Evolutionary conservation across 495 filamentous ascomycete genomes (phyloP).

Genomic region (Clavariopsis aquatica): DNA sequence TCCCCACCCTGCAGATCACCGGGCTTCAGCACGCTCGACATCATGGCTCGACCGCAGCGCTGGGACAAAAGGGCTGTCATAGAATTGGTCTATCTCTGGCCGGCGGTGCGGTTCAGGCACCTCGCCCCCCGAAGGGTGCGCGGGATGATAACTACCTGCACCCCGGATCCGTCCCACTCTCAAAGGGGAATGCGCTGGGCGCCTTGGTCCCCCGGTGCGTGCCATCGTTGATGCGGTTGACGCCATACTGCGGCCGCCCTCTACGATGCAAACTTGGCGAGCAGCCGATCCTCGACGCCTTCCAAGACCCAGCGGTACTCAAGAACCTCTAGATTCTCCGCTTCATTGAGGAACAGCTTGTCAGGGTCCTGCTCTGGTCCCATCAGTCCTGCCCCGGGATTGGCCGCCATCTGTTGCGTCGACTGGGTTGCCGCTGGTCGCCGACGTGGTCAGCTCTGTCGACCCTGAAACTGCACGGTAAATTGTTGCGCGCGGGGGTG

Average conservation of each 20-base stretch:
- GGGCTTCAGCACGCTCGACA: conserved; percentile 13
- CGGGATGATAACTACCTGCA: conserved; percentile 28
- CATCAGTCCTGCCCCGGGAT: conserved; percentile 64
- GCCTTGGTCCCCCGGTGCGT: not conserved
- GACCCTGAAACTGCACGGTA: not conserved
- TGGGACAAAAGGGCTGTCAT: conserved; percentile 24
- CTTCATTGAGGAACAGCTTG: conserved; percentile 87
- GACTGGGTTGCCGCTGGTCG: conserved; percentile 84
- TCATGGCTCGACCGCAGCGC: conserved; percentile 23
- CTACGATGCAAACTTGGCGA: conserved; percentile 47
- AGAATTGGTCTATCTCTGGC: conserved; percentile 32
- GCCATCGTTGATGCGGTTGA: not conserved
- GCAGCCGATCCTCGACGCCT: conserved; percentile 78
- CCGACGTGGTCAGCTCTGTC: conserved; percentile 25
- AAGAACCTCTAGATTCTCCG: conserved; percentile 91
- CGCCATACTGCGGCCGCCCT: not conserved
- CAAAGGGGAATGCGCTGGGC: not conserved
- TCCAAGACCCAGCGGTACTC: conserved; percentile 90
- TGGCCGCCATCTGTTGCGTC: conserved; percentile 89
- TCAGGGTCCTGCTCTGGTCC: conserved; percentile 93
- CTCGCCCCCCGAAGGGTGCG: conserved; percentile 7
- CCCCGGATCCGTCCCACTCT: not conserved
- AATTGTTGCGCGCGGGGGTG: not conserved
- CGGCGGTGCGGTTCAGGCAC: conserved; percentile 24
- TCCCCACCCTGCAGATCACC: conserved; percentile 12